Base-by-base conservation (phyloP, 2,329 filamentous ascomycete genomes). In the Dichotomopilus funicola region DNA sequence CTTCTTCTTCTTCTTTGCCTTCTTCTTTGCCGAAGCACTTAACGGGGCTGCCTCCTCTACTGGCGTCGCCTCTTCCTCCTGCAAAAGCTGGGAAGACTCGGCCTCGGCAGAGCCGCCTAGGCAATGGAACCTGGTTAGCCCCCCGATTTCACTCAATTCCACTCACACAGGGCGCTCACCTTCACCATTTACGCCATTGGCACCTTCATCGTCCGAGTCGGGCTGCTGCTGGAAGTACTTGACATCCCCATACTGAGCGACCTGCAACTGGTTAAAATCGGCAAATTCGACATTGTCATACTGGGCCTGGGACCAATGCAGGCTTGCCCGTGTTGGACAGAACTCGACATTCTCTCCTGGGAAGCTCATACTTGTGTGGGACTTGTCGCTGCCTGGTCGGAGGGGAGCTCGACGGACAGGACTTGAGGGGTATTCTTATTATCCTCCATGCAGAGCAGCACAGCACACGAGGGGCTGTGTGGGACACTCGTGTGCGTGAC, bases 331-430 rank as follows among this genome's bases (percentile, higher is more conserved):
- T 52, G 67, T 66, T 45, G 72, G 70, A 69, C 71, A 72, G 65
- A 67, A 70, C 53, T 72, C 68, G 59, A 72, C 65, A 52, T 63
- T 66, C 58, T 53, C 54, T 19, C 43, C 51, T 65, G 67, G 63
- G 62, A 65, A 66, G 58, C 64, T 75, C 73, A 75, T 76, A 75
- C 73, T 75, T 71, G 63, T 61, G 61, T 61, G 58, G 59, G 65
- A 60, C 61, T 66, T 61, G 62, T 65, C 61, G 60, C 34, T 35
- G n/a, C 27, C 13, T 7, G 41, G 27, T 27, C 19, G 41, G 62
- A 65, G 60, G 66, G 62, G 58, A 63, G 61, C 63, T 65, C 66
- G 62, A 65, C 62, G 53, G 64, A 59, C 44, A 63, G 59, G 65
- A 62, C 65, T 62, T 66, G 62, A 62, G 66, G 63, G 61, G 53